A percentile compares a stretch with the other conserved stretches of the same genome.
phyloP scores from a whole-genome alignment of 257 asterid genomes.

The Cinchona pubescens region DNA sequence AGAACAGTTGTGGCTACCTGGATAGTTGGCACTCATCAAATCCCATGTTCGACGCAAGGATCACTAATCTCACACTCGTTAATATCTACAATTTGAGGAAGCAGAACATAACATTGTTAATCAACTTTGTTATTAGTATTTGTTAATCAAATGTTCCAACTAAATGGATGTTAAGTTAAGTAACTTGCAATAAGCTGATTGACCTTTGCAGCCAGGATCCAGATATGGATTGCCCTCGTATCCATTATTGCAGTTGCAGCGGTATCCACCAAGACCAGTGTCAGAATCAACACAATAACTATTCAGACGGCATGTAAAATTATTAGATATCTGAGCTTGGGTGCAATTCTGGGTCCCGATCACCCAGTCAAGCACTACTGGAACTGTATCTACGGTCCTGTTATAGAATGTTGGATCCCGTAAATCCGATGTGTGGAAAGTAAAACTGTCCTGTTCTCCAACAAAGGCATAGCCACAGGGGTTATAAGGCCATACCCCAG shows the following conservation, averaged over 20 bases:
- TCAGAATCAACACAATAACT: slow-evolving; percentile 48
- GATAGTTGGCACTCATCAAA: slow-evolving; percentile 37
- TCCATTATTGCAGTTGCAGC: slow-evolving; percentile 49
- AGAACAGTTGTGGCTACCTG: slow-evolving; percentile 41
- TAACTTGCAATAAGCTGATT: too few species aligned
- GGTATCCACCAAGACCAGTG: slow-evolving; percentile 45
- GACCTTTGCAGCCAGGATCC: slow-evolving; percentile 31
- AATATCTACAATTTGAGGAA: slow-evolving; percentile 29
- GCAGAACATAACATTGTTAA: background rate
- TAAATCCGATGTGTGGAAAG: slow-evolving; percentile 31
- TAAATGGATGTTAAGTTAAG: background rate
- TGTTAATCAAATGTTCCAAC: background rate
- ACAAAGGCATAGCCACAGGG: slow-evolving; percentile 52
- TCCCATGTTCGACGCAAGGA: slow-evolving; percentile 41
- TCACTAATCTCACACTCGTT: slow-evolving; percentile 42
- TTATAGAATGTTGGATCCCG: slow-evolving; percentile 25
- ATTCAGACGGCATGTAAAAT: slow-evolving; percentile 33
- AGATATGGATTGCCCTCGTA: slow-evolving; percentile 62
- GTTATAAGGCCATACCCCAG: slow-evolving; percentile 22
- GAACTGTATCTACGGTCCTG: slow-evolving; percentile 33
- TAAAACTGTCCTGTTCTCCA: slow-evolving; percentile 39
- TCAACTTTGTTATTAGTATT: too few species aligned
- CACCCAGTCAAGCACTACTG: slow-evolving; percentile 61
- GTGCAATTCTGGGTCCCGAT: slow-evolving; percentile 45
- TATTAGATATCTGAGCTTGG: slow-evolving; percentile 21